Evolutionary conservation across 2,329 filamentous ascomycete genomes (phyloP), one percentile per base, ranked within the genome.

Genomic region (Aureobasidium sp.): DNA sequence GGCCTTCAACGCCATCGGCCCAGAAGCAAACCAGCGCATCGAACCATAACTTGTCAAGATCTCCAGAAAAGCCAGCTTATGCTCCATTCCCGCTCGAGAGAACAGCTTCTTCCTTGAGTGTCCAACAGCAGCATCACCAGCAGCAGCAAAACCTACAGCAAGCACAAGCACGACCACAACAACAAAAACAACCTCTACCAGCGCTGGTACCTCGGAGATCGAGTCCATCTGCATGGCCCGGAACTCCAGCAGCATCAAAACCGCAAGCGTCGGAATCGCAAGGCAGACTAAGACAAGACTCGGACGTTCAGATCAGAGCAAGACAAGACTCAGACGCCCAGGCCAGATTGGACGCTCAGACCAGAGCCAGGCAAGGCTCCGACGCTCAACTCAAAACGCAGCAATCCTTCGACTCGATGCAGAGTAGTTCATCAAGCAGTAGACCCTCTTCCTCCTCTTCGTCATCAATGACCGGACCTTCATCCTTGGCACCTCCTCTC

Each of bases 391-490:
- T 59, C 19, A 47, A 31, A 5, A 27, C 56, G 2, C 56, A 48
- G 14, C 42, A 45, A 11, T 61, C 59, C 9, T 61, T 54, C 7
- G 59, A 61, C 3, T 53, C 59, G 6, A 54, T 54, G 47, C 49
- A 52, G 6, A 54, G 59, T 6, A 49, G 45, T n/a, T 61, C 60
- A 12, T 56, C 60, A 12, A 57, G 50, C 49, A 56, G 49, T 24
- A 64, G 47, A 53, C 61, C 59, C 4, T 54, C 45, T 27, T 63
- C 61, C 11, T 52, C 68, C 65, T 63, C 61, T 42, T 52, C 68
- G 65, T 76, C 79, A 12, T 76, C 81, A 2, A 85, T 85, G 68
- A 84, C 84, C 78, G 80, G 27, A 81, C 80, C 31, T 33, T 33
- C 7, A 79, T 83, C 1, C 82, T 85, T 0, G 70, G 80, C 2